These are phyloP conservation scores for Ceratobasidium sp. DNA, from an alignment of 1,284 basidiomycete genomes.

Conservation along the genomic window DNA sequence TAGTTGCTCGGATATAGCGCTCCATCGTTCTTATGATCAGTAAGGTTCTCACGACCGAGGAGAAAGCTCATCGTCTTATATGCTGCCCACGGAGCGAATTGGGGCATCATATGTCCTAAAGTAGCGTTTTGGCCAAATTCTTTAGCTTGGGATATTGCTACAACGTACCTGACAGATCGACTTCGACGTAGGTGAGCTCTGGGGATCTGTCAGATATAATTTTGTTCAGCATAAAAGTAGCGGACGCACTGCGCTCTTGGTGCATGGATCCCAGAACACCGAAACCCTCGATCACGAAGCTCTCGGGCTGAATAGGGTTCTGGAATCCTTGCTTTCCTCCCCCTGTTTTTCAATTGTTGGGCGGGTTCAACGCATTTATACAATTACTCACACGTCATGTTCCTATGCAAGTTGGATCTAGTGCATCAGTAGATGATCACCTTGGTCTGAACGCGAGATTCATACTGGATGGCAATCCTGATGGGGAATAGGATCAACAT, in stretches of 20 bases:
- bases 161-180: constrained; percentile 24
- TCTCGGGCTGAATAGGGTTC: constrained; percentile 66
- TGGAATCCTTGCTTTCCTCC: constrained; percentile 74
- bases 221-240: not conserved
- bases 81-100: constrained; percentile 36
- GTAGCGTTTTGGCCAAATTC: not conserved
- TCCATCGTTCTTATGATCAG: constrained; percentile 13
- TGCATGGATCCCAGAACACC: constrained; percentile 70
- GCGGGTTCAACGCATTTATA: constrained; percentile 46
- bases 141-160: not conserved
- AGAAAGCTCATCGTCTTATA: constrained; percentile 40
- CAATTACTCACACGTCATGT: constrained; percentile 68
- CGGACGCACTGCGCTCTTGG: constrained; percentile 60
- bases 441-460: not conserved
- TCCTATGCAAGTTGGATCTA: constrained; percentile 45
- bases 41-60: constrained; percentile 30
- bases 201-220: not conserved
- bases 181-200: constrained; percentile 37
- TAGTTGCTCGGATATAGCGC: constrained; percentile 36
- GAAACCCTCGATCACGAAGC: constrained; percentile 71
- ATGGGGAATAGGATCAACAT: constrained; percentile 62
- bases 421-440: not conserved
- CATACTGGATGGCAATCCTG: constrained; percentile 63
- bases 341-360: constrained; percentile 54
- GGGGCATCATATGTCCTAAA: constrained; percentile 38